These are phyloP conservation scores for Eucalyptus caleyi DNA, from an alignment of 345 rosid species.

Conservation along the genomic window DNA sequence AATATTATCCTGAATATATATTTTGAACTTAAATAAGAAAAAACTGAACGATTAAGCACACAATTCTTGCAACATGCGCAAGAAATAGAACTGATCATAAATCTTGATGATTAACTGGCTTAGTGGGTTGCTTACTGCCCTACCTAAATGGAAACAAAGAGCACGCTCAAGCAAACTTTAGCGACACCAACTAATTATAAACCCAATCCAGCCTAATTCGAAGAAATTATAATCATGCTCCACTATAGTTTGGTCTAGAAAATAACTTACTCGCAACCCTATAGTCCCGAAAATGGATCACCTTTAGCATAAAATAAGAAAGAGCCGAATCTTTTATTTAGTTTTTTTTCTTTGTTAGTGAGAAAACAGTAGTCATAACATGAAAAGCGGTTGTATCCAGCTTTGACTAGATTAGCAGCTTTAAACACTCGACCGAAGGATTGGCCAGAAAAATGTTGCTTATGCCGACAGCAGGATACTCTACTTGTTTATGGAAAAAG, in stretches of 20 bases:
- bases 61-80: background rate
- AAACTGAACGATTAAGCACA: background rate
- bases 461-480: background rate
- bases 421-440: too few relatives aligned
- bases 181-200: background rate
- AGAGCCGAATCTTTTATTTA: background rate
- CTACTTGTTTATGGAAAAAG: background rate
- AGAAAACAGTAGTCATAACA: background rate
- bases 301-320: background rate
- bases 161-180: background rate
- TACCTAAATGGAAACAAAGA: background rate
- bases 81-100: background rate
- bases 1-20: background rate
- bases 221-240: background rate
- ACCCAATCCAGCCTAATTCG: background rate
- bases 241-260: background rate
- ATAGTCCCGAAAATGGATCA: background rate
- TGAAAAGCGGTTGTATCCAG: background rate
- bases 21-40: background rate
- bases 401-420: too few relatives aligned
- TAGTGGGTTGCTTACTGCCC: background rate
- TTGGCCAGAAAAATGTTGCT: too few relatives aligned
- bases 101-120: background rate
- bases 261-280: background rate
- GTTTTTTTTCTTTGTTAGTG: background rate